Percentiles rank a stretch among this genome's conserved stretches.
These are phyloP conservation scores for Salvia hispanica DNA, from an alignment of 257 asterid species.

Conservation along the genomic window DNA sequence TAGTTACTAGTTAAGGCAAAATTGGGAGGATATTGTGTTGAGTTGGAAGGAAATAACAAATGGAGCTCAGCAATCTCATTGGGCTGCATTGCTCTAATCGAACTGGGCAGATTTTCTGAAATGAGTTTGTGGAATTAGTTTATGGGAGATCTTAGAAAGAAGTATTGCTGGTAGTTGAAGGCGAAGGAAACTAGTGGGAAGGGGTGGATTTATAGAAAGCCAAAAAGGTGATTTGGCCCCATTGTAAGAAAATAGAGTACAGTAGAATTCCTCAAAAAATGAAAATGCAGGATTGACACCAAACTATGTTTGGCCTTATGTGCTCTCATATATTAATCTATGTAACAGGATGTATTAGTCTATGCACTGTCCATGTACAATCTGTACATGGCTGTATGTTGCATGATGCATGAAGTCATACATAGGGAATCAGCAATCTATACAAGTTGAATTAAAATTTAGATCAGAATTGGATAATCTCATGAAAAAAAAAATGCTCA, in stretches of 20 bases:
- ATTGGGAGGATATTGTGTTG: slow-evolving; percentile 51
- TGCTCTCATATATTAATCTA: slow-evolving; percentile 29
- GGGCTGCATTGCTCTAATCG: slow-evolving; percentile 58
- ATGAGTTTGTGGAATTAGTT: slow-evolving; percentile 29
- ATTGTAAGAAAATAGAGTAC: slow-evolving; percentile 40
- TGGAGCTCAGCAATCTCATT: slow-evolving; percentile 60
- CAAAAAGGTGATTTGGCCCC: slow-evolving; percentile 45
- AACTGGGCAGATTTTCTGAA: slow-evolving; percentile 10
- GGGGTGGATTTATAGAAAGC: slow-evolving; percentile 59
- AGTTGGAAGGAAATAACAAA: slow-evolving; percentile 56
- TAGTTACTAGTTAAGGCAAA: slow-evolving; percentile 35
- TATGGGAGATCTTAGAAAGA: slow-evolving; percentile 28
- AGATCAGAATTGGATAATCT: slow-evolving; percentile 39
- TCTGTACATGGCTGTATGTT: slow-evolving; percentile 22
- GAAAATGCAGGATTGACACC: slow-evolving; percentile 45
- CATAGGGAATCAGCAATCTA: slow-evolving; percentile 28
- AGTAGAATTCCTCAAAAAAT: slow-evolving; percentile 52
- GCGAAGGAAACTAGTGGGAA: slow-evolving; percentile 48
- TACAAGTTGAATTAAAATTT: slow-evolving; percentile 18
- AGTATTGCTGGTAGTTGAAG: slow-evolving; percentile 38
- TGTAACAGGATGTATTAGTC: slow-evolving; percentile 26
- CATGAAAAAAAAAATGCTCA: slow-evolving; percentile 28
- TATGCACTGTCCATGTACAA: slow-evolving; percentile 35
- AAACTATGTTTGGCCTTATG: slow-evolving; percentile 36
- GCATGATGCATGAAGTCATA: slow-evolving; percentile 34